Conservation (phyloP, 805 yeast genomes). For the Ogataea sp. region DNA sequence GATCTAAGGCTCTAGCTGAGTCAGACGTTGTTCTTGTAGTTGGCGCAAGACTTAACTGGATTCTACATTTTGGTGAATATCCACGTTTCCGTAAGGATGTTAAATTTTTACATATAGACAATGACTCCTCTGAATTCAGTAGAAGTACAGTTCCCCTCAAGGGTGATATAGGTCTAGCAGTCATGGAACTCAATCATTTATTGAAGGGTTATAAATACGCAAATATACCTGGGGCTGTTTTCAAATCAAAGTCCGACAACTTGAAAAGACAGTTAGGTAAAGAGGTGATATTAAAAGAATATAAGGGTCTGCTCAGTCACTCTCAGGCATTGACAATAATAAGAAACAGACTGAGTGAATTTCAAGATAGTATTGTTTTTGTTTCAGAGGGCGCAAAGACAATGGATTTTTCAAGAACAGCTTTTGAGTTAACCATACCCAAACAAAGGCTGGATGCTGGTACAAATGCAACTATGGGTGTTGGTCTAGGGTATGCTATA, state of each 20-base stretch:
- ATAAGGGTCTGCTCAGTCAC: conserved; percentile 32
- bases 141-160: conserved; percentile 6
- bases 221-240: conserved; percentile 17
- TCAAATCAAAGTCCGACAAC: conserved; percentile 22
- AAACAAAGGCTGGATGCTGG: conserved; percentile 61
- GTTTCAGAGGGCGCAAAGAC: conserved; percentile 74
- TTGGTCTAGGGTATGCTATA: conserved; percentile 64
- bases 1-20: conserved; percentile 47
- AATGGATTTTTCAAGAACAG: conserved; percentile 61
- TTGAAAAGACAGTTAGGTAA: conserved; percentile 24
- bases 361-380: conserved; percentile 28
- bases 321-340: conserved; percentile 45
- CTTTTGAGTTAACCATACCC: conserved; percentile 47
- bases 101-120: conserved; percentile 51
- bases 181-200: conserved; percentile 24
- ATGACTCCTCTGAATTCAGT: conserved; percentile 39
- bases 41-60: conserved; percentile 72
- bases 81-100: conserved; percentile 42
- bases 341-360: conserved; percentile 28
- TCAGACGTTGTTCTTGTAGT: conserved; percentile 54
- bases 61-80: conserved; percentile 54
- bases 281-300: conserved; percentile 15
- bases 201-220: conserved; percentile 21
- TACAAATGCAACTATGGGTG: conserved; percentile 73
- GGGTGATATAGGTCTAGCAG: conserved; percentile 44